These are phyloP conservation scores for Verticillium nonalfalfae DNA, from an alignment of 2,329 filamentous ascomycete genomes.

Conservation along the genomic window DNA sequence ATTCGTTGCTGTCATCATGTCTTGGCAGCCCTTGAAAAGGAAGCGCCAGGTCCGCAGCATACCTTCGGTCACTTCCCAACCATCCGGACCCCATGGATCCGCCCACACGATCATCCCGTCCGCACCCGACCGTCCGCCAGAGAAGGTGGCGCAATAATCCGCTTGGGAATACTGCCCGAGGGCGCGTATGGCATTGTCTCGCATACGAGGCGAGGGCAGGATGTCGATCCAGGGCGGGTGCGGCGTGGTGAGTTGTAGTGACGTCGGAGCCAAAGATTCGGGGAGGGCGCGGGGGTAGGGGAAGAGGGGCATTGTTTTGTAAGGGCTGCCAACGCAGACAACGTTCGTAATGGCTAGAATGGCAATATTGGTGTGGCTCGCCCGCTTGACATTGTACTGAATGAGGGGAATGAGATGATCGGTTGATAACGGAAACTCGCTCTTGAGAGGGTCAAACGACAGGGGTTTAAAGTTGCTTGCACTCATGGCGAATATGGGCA, in stretches of 20 bases:
- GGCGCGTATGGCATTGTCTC: neutral
- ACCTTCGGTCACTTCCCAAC: slow-evolving; percentile 33
- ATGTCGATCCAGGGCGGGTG: neutral
- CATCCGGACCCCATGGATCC: slow-evolving; percentile 27
- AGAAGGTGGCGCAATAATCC: neutral
- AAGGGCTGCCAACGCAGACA: slow-evolving; percentile 8
- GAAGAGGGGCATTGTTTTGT: slow-evolving; percentile 14
- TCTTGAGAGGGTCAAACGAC: neutral
- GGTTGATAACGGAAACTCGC: slow-evolving; percentile 14
- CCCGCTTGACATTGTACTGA: slow-evolving; percentile 30
- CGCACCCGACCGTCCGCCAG: neutral
- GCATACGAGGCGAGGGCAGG: neutral
- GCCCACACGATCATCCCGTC: slow-evolving; percentile 24
- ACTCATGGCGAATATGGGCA: neutral
- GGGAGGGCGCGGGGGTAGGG: slow-evolving; percentile 10
- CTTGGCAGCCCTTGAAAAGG: slow-evolving; percentile 28
- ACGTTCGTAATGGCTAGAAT: slow-evolving; percentile 18
- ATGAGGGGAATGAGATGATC: slow-evolving; percentile 26
- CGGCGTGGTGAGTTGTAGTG: slow-evolving; percentile 8
- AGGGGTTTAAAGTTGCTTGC: neutral
- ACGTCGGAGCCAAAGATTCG: slow-evolving; percentile 15
- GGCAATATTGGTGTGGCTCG: slow-evolving; percentile 22
- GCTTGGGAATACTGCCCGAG: neutral
- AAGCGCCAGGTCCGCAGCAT: slow-evolving; percentile 31
- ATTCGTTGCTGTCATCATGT: slow-evolving; percentile 30